A percentile compares a stretch with the other conserved stretches of the same genome.
These are phyloP conservation scores for Populus hybrid DNA, from an alignment of 441 rosid species.

Conservation along the genomic window DNA sequence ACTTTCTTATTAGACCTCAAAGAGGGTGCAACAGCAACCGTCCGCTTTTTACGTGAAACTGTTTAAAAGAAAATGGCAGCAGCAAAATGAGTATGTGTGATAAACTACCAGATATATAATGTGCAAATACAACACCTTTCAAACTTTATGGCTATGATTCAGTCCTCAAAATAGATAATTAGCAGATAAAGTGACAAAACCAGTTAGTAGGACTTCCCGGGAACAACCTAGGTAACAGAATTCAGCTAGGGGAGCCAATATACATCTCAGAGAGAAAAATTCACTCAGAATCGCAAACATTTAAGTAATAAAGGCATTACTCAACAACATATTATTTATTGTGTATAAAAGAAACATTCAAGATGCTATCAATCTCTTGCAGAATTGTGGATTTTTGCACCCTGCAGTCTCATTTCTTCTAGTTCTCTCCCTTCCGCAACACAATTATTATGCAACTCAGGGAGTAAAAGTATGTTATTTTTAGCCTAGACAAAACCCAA, in stretches of 20 bases:
- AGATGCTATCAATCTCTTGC: not conserved
- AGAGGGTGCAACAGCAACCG: conserved; percentile 63
- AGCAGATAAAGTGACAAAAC: not conserved
- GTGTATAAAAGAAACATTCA: not conserved
- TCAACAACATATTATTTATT: not conserved
- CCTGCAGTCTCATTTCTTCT: not conserved
- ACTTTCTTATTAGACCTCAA: conserved; percentile 92
- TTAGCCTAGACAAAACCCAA: not conserved
- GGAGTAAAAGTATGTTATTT: not conserved
- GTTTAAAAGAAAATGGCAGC: conserved; percentile 2
- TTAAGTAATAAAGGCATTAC: not conserved
- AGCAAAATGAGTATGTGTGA: not conserved
- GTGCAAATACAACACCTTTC: not conserved
- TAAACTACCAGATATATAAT: not conserved
- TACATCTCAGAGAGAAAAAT: no score
- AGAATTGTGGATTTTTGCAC: not conserved
- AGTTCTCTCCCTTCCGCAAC: not conserved
- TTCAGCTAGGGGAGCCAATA: no score
- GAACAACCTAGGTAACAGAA: not conserved
- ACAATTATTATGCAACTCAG: not conserved
- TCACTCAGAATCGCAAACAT: not conserved
- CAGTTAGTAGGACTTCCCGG: not conserved
- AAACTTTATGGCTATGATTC: not conserved
- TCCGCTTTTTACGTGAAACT: conserved; percentile 80
- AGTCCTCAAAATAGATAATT: not conserved